Evolutionary conservation across 2,329 filamentous ascomycete genomes (phyloP), one percentile per base, ranked within the genome.

Genomic region (Neodidymelliopsis sp.): DNA sequence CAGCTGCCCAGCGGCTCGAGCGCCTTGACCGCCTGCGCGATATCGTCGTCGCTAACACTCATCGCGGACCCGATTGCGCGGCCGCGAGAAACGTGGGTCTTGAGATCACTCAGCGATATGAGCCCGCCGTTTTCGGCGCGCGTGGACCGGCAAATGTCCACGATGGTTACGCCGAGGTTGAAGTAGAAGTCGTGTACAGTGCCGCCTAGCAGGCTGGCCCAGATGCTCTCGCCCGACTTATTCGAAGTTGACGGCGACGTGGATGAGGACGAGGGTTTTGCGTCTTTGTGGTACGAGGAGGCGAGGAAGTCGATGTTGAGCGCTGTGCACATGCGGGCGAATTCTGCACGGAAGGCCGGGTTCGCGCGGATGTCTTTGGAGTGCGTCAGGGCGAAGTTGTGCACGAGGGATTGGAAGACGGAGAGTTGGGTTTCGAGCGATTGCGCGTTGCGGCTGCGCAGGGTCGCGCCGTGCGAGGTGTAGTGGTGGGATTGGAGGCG

Each of bases 151-250:
- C 94, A 99, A 6, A 97, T 85, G 73, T 97, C 93, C 5, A 99
- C 94, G 1, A 97, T 89, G 38, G 90, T 83, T n/a, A 97, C 93
- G 1, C 91, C 94, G 34, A 99, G 84, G 77, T 96, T 93, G 73
- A 97, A 97, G 77, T 97, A 99, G 70, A 99, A 99, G 73, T 99
- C 94, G 70, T 97, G 96, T 61, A 99, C 92, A 63, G 87, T 91
- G 51, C 89, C 85, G 22, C 94, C 94, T 15, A 97, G 81, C 55
- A 97, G 84, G 77, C 97, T 92, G 7, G 91, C 89, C 93, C 94
- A 97, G 50, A 97, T 86, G 49, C 88, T 94, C 13, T 84, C 84
- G 1, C 75, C 79, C 1, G n/a, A n/a, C n/a, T n/a, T n/a, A n/a
- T n/a, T n/a, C n/a, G n/a, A n/a, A n/a, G n/a, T n/a, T n/a, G n/a